A percentile compares a stretch with the other conserved stretches of the same genome.
These are phyloP conservation scores for Nemania sp. DNA, from an alignment of 2,329 filamentous ascomycete genomes.

Conservation along the genomic window DNA sequence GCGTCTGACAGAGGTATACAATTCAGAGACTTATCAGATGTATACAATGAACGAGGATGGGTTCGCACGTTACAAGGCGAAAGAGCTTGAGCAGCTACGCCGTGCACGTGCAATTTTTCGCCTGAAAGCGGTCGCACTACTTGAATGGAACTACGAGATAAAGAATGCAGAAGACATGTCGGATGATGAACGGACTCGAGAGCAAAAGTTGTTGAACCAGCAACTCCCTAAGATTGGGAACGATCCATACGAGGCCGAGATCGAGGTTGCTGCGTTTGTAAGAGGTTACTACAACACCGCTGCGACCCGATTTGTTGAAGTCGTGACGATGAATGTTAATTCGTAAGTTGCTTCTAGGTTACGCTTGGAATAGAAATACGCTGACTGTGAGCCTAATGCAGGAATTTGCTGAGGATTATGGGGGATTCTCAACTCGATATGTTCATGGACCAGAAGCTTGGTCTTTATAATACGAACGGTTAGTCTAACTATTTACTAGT, in stretches of 20 bases:
- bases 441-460: constrained; percentile 35
- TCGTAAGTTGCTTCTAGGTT: constrained; percentile 14
- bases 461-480: constrained; percentile 34
- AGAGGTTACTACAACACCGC: constrained; percentile 72
- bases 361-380: not conserved
- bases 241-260: constrained; percentile 62
- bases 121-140: constrained; percentile 45
- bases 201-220: constrained; percentile 46
- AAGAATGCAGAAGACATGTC: constrained; percentile 45
- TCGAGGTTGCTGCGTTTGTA: constrained; percentile 65
- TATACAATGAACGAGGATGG: constrained; percentile 60
- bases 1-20: constrained; percentile 50
- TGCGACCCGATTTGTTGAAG: constrained; percentile 65
- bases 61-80: constrained; percentile 49
- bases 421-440: constrained; percentile 29
- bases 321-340: constrained; percentile 41
- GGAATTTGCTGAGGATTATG: constrained; percentile 35
- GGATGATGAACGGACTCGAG: constrained; percentile 51
- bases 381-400: not conserved
- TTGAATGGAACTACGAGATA: constrained; percentile 42
- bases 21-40: constrained; percentile 57
- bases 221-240: constrained; percentile 53
- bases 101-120: constrained; percentile 55
- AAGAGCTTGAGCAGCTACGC: constrained; percentile 51
- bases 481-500: constrained; percentile 23